Base-by-base conservation (phyloP, 164 flowering plant species). In the Vitis rotundifolia region DNA sequence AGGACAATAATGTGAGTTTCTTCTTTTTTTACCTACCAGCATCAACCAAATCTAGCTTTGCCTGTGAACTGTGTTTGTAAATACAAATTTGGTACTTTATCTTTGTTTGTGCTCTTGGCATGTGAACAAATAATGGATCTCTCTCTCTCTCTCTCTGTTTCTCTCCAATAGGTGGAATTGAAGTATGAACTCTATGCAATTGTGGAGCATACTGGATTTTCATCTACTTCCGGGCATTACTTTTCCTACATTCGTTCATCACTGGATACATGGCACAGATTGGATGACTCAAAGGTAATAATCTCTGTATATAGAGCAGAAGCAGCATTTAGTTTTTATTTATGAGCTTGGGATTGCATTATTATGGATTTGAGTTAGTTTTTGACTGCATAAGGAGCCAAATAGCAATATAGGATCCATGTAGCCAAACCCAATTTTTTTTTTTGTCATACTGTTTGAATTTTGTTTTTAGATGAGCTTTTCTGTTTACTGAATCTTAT, bases 171-270 rank as follows among this genome's bases (percentile, higher is more conserved):
- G 97, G 81, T 49, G 48, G 81, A 81, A 11, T 63, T 83, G 71
- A 86, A 83, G 72, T 91, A 95, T 79, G 88, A 85, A 22, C 81
- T 96, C 2, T 93, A 90, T 85, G 99, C 92, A 44, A 71, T 93
- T 74, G 85, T 96, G 61, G 98, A 86, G 73, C 99, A 96, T 71
- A 19, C 8, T 71, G 98, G 97, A 49, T 44, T 57, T 54, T 71
- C 85, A 56, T 73, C 85, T 50, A 73, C 72, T 74, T 88, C 83
- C 54, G 99, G 98, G 28, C 99, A 96, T 79, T 96, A 96, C 78
- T 81, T 83, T 57, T 83, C 86, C 76, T 93, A 81, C 68, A 71
- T 93, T 59, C 88, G 97, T 31, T 79, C 92, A 55, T 82, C 91
- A 16, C 89, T 88, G 10, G 72, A 82, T 22, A 73, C 81, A 63